Percentiles rank a stretch among this genome's conserved stretches.
These are phyloP conservation scores for Rhododendron ferrugineum DNA, from an alignment of 148 eudicot species.

Conservation along the genomic window DNA sequence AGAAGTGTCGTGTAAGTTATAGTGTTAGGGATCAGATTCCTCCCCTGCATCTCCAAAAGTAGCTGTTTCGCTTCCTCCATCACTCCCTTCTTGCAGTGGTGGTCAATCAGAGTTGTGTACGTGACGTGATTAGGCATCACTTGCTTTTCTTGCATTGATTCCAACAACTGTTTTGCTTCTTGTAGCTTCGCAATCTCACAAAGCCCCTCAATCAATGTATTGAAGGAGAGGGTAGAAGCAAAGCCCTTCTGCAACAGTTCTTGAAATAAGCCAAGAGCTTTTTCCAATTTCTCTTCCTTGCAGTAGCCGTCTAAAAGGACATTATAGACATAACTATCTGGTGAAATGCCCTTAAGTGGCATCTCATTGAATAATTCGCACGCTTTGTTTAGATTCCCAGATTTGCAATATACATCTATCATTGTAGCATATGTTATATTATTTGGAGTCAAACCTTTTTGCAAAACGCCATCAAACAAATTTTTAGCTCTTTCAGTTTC, in stretches of 20 bases:
- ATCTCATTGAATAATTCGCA: slow-evolving; percentile 55
- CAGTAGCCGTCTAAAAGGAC: slow-evolving; percentile 64
- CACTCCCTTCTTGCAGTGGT: slow-evolving; percentile 54
- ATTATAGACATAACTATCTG: slow-evolving; percentile 61
- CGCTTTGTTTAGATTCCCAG: slow-evolving; percentile 44
- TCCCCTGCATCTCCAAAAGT: slow-evolving; percentile 55
- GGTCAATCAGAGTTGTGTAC: slow-evolving; percentile 62
- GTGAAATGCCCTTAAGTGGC: slow-evolving; percentile 42
- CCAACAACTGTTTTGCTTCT: slow-evolving; percentile 52
- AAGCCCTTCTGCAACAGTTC: slow-evolving; percentile 49
- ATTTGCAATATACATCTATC: slow-evolving; percentile 74
- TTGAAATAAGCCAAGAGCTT: slow-evolving; percentile 53
- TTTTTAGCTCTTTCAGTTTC: slow-evolving; percentile 45
- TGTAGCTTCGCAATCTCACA: slow-evolving; percentile 48
- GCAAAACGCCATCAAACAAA: slow-evolving; percentile 41
- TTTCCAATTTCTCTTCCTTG: slow-evolving; percentile 48
- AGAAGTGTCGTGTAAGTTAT: slow-evolving; percentile 60
- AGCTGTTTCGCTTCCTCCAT: slow-evolving; percentile 62
- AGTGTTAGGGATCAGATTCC: slow-evolving; percentile 46
- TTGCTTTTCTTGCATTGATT: slow-evolving; percentile 39
- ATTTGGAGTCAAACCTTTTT: slow-evolving; percentile 46
- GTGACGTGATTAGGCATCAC: slow-evolving; percentile 56
- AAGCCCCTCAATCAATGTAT: slow-evolving; percentile 61
- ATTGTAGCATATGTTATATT: slow-evolving; percentile 62
- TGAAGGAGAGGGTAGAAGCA: slow-evolving; percentile 57